Evolutionary conservation across 108 stramenopile species (phyloP), one percentile per base, ranked within the genome.

Genomic region (Nitzschia sp.): DNA sequence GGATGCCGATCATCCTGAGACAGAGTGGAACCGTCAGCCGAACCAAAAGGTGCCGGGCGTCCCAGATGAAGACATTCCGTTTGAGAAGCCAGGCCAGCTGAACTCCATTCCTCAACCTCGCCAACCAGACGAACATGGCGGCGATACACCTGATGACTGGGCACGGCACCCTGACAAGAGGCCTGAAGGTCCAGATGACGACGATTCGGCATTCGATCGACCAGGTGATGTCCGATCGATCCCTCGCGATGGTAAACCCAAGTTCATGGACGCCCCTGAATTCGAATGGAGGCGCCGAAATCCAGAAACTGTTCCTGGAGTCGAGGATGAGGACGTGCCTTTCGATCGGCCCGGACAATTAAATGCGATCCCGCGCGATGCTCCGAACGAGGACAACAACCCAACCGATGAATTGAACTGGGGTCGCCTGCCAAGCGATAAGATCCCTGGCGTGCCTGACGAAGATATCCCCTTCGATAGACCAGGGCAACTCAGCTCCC

Each of bases 291-390:
- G 45, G 15, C 27, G 72, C 25, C 8, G 22, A 41, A 55, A 56
- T 22, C n/a, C 33, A 25, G 6, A 15, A 16, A 38, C 45, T 19
- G 36, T 70, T 23, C 62, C 61, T 17, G 69, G 59, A 28, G 21
- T 59, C 17, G 36, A 58, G 17, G 75, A 76, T 19, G 67, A 76
- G 23, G 67, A 68, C 13, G 28, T 59, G 55, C 44, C 68, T 16
- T 68, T 61, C 27, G 75, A 69, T 19, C 31, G 60, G 25, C 75
- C 75, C 9, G 68, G 75, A 30, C 58, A 69, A 53, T n/a, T 69
- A n/a, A 45, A 22, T 6, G 59, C 68, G 1, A 55, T 76, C 21
- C 75, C 75, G 52, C 61, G 68, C 34, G 62, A 53, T 50, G 71
- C 38, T 1, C 27, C 19, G 25, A 33, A 47, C 45, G 26, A 57